Percentiles rank a stretch among this genome's conserved stretches.
Conservation (phyloP, 805 yeast genomes). For the Clavispora vitiphila region DNA sequence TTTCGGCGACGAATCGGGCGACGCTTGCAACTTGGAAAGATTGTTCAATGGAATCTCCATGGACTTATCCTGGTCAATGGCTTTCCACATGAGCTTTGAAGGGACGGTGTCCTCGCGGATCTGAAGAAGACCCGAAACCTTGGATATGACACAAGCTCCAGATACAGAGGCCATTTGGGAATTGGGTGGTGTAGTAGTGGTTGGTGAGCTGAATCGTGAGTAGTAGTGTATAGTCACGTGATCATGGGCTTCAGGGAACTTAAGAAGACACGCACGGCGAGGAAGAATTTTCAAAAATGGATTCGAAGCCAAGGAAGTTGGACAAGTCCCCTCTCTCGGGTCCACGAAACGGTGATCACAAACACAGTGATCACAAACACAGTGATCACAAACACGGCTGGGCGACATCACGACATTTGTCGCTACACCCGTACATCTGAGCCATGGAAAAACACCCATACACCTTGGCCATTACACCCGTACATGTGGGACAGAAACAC, state of each 20-base stretch:
- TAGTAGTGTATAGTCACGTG: not conserved
- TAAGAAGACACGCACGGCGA: no score
- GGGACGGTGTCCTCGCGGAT: constrained; percentile 54
- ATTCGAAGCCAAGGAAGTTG: no score
- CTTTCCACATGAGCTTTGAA: constrained; percentile 52
- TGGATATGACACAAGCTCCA: constrained; percentile 53
- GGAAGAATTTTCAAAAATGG: no score
- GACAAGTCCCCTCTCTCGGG: no score
- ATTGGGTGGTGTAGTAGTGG: not conserved
- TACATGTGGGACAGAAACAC: not conserved
- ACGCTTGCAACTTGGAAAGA: constrained; percentile 54
- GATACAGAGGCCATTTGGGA: constrained; percentile 20
- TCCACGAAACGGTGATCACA: no score
- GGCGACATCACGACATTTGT: not conserved
- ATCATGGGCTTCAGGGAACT: no score
- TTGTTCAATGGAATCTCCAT: constrained; percentile 32
- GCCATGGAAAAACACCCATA: not conserved
- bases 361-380: not conserved
- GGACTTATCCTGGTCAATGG: constrained; percentile 43
- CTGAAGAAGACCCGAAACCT: constrained; percentile 51
- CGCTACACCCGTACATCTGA: constrained; percentile 1
- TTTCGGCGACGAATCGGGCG: constrained; percentile 61
- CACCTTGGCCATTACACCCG: not conserved
- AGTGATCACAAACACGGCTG: not conserved
- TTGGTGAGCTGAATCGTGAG: not conserved